Base-by-base conservation (phyloP, 352 stramenopile species). In the Peronospora farinosa region DNA sequence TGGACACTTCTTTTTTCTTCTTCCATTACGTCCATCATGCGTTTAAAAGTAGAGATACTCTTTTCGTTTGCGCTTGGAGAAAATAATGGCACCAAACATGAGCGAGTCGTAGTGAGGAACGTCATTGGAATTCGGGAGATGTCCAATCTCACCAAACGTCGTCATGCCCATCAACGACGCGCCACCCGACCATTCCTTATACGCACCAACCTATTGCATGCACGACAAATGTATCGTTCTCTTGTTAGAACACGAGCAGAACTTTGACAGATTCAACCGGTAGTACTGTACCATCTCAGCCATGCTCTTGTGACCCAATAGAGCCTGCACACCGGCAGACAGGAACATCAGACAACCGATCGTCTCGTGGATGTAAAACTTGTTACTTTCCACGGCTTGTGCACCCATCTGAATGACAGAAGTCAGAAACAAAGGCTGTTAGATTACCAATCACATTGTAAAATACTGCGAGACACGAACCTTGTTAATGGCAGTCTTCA, bases 21-120 rank as follows among this genome's bases (percentile, higher is more conserved):
- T 2, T 23, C 7, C 3, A 8, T 7, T 12, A n/a, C n/a, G n/a
- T n/a, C n/a, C n/a, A n/a, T 25, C 25, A 19, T 32, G 39, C 36
- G 39, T 28, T 63, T 57, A 81, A 44, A 74, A 78, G 55, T 81
- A 87, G 21, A 90, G 56, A 27, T 87, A 86, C 54, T 87, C 72
- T 56, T 86, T 85, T 36, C 80, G 81, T 47, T 79, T 88, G 46
- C 78, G 78, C 54, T 88, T 92, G 41, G 79, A 91, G 54, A 88
- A 94, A 59, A 91, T 85, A 49, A 94, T 82, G 28, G 78, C 79
- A 13, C 80, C 81, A 45, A 94, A 94, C 83, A 94, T 94, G 65
- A 94, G 78, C 62, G 80, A 89, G 48, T 94, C 83, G 46, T 91
- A 94, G 64, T 92, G 83, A 32, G 83, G 83, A 32, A 86, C 81